Percentiles rank a stretch among this genome's conserved stretches.
phyloP scores from a whole-genome alignment of 2,329 filamentous ascomycete genomes.

The Tolypocladium nubicola region DNA sequence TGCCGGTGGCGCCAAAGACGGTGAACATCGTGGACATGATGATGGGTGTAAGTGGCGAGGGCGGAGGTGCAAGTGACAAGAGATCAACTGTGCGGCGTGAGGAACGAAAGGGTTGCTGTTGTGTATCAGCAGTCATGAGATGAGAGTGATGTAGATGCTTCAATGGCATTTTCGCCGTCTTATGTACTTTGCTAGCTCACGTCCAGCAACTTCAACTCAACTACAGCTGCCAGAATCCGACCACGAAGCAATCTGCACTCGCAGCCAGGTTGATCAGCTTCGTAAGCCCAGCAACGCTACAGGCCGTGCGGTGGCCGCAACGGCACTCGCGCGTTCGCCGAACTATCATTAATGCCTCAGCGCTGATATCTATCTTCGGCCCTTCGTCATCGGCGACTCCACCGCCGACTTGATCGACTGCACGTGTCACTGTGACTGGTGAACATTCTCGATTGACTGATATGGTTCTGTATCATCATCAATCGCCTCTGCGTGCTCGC shows the following conservation, averaged over 20 bases:
- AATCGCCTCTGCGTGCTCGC: too few species aligned
- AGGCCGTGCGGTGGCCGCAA: not conserved
- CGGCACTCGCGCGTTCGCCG: not conserved
- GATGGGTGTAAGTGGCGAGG: too few species aligned
- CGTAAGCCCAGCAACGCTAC: not conserved
- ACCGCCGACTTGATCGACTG: not conserved
- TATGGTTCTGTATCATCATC: too few species aligned
- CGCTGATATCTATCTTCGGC: not conserved
- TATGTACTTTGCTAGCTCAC: not conserved
- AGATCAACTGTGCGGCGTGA: not conserved
- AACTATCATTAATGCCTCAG: not conserved
- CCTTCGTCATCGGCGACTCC: not conserved
- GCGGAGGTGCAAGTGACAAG: not conserved
- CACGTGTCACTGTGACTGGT: too few species aligned
- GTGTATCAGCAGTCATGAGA: not conserved
- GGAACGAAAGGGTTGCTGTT: not conserved
- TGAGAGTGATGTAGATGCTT: too few species aligned
- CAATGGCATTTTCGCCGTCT: not conserved
- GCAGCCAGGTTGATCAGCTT: not conserved
- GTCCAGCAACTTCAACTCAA: not conserved
- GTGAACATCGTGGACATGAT: slow-evolving; percentile 27
- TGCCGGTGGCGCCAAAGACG: slow-evolving; percentile 41
- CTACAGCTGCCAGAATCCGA: not conserved
- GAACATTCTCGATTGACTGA: too few species aligned
- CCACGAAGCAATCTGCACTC: not conserved